Base-by-base conservation (phyloP, 441 rosid species). In the Pelargonium cotyledonis region DNA sequence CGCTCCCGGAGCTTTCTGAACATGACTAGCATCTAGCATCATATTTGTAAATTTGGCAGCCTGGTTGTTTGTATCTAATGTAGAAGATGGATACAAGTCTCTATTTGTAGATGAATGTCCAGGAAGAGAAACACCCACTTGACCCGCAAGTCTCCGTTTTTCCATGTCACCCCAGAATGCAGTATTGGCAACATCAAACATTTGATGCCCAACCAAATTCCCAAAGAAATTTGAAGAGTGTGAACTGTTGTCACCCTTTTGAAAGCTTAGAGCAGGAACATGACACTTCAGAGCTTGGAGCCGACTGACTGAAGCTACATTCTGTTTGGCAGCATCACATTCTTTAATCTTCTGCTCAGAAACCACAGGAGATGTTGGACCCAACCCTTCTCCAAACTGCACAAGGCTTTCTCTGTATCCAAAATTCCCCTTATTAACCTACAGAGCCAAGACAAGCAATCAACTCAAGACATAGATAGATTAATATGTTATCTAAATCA, bases 291-390 rank as follows among this genome's bases (percentile, higher is more conserved):
- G 68, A 43, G 62, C 14, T 65, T 53, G 70, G 67, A 9, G 16
- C 63, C 65, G 75, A 58, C 11, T 19, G 57, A 16, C 29, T 46
- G 72, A 14, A 69, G 43, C 51, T 58, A 18, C 65, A 12, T 41
- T 62, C 70, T 62, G 74, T 4, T 38, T 44, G 9, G 75, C 65
- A 73, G 72, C 44, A 65, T 53, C 78, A 38, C 6, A 29, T 41
- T 68, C 61, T n/a, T 51, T 67, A 14, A 82, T 58, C 68, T 68
- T 80, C 78, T 61, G 74, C 70, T 19, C 57, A 69, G 85, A 79
- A 61, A 78, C 74, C 64, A 2, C 67, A 72, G 83, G 80, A 53
- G 77, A 85, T 53, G 67, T 72, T 63, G 85, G 79, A 57, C 88
- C 86, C 78, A 80, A 67, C 72, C 75, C 82, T 14, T 78, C 55